phyloP scores from a whole-genome alignment of 192 early-diverging fungal genomes.

The Coemansia sp. region DNA sequence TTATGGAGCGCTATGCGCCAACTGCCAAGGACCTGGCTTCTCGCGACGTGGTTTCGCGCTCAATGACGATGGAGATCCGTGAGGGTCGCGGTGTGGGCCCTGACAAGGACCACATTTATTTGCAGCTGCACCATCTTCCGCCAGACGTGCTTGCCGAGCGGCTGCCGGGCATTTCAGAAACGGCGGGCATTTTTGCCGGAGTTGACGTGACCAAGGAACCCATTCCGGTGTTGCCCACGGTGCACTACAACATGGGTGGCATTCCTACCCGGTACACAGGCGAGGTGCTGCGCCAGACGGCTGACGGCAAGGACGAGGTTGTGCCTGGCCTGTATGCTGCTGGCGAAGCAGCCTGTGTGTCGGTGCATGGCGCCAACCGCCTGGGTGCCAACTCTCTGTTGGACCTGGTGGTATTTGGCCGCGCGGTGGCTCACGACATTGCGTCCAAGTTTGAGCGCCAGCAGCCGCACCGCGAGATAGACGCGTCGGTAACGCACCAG shows the following conservation, averaged over 20 bases:
- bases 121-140: conserved; percentile 94
- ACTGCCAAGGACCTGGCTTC: conserved; percentile 98
- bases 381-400: conserved; percentile 97
- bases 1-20: conserved; percentile 99
- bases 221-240: conserved; percentile 97
- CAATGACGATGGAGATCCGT: conserved; percentile 97
- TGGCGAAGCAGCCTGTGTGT: conserved; percentile 96
- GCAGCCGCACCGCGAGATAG: conserved; percentile 79
- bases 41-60: conserved; percentile 97
- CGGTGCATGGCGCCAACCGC: conserved; percentile 98
- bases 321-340: conserved; percentile 99
- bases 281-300: conserved; percentile 78
- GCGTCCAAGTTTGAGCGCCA: conserved; percentile 83
- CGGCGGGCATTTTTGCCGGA: conserved; percentile 95
- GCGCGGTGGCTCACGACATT: conserved; percentile 94
- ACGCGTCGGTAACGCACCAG: conserved; percentile 79
- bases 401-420: conserved; percentile 98
- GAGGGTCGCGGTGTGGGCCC: conserved; percentile 96
- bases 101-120: conserved; percentile 93
- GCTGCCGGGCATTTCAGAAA: conserved; percentile 98
- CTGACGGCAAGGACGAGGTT: conserved; percentile 81
- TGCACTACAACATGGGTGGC: conserved; percentile 99
- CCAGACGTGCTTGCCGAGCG: conserved; percentile 87
- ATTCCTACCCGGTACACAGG: conserved; percentile 97
- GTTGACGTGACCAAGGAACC: conserved; percentile 99